Conservation (phyloP, 1,139 yeast species). For the Cylindricascospora bacillispora region DNA sequence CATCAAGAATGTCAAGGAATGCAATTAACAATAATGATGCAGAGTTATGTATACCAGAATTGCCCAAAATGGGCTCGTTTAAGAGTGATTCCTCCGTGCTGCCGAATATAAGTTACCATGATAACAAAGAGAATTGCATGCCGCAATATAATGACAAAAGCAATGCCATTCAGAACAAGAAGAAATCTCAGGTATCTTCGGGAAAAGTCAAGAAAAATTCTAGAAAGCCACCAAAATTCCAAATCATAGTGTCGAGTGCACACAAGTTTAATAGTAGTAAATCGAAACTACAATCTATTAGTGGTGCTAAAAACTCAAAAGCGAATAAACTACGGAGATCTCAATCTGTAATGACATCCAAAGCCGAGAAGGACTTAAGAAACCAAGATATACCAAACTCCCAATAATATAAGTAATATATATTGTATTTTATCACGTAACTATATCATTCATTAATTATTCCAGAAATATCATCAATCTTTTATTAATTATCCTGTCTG, state of each 20-base stretch:
- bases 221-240: slow-evolving; percentile 23
- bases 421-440: too few species aligned
- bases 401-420: too few species aligned
- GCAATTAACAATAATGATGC: slow-evolving; percentile 6
- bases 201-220: slow-evolving; percentile 13
- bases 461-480: too few species aligned
- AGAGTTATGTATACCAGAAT: slow-evolving; percentile 19
- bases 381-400: too few species aligned
- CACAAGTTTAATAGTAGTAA: slow-evolving; percentile 16
- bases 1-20: slow-evolving; percentile 3
- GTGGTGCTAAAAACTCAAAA: slow-evolving; percentile 2
- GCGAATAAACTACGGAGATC: slow-evolving; percentile 7
- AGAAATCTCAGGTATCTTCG: slow-evolving; percentile 2
- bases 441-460: too few species aligned
- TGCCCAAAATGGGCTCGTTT: slow-evolving; percentile 28
- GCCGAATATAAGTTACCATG: background rate
- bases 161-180: slow-evolving; percentile 2
- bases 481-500: too few species aligned
- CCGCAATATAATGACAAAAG: slow-evolving; percentile 4
- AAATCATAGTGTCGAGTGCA: slow-evolving; percentile 25
- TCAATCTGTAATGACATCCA: too few species aligned
- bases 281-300: slow-evolving; percentile 1
- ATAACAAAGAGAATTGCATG: slow-evolving; percentile 5
- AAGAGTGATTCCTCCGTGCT: slow-evolving; percentile 12
- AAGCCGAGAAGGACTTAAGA: slow-evolving; percentile 3